phyloP scores from a whole-genome alignment of 306 rosid species.

The Cicer bijugum region DNA sequence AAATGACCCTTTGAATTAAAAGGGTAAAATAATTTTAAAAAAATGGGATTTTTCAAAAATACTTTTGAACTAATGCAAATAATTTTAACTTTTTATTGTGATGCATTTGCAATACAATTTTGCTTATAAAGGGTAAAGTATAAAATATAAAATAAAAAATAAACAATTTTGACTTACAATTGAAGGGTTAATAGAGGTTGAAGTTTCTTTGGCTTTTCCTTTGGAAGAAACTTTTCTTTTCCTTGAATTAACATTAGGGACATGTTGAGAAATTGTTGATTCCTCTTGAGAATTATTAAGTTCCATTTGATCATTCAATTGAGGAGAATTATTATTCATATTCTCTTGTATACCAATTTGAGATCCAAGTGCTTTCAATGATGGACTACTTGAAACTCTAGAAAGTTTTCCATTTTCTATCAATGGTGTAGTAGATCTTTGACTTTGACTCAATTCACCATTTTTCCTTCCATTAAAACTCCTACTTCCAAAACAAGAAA shows the following conservation, averaged over 20 bases:
- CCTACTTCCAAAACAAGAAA: conserved; percentile 90
- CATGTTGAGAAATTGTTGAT: conserved; percentile 70
- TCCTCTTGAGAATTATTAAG: conserved; percentile 66
- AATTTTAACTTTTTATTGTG: too few relatives aligned
- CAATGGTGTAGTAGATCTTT: conserved; percentile 49
- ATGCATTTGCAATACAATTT: too few relatives aligned
- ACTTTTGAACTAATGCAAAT: too few relatives aligned
- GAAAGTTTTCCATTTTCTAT: conserved; percentile 53
- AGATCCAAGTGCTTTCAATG: conserved; percentile 69
- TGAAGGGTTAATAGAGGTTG: conserved; percentile 44
- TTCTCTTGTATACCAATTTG: conserved; percentile 39
- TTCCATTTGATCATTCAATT: conserved; percentile 49
- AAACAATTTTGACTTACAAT: conserved; percentile 50
- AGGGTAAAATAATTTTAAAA: background rate
- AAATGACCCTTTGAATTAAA: conserved; percentile 19
- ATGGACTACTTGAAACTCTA: conserved; percentile 79
- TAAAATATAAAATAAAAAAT: background rate
- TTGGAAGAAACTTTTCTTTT: conserved; percentile 78
- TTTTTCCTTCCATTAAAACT: conserved; percentile 69
- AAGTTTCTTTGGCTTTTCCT: conserved; percentile 65
- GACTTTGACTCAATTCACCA: conserved; percentile 48
- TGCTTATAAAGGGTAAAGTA: conserved; percentile 24
- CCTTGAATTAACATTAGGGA: conserved; percentile 58
- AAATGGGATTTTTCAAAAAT: too few relatives aligned
- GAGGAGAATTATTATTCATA: conserved; percentile 46